Conservation (phyloP, 2,329 filamentous ascomycete genomes). For the Blastomyces gilchristii region DNA sequence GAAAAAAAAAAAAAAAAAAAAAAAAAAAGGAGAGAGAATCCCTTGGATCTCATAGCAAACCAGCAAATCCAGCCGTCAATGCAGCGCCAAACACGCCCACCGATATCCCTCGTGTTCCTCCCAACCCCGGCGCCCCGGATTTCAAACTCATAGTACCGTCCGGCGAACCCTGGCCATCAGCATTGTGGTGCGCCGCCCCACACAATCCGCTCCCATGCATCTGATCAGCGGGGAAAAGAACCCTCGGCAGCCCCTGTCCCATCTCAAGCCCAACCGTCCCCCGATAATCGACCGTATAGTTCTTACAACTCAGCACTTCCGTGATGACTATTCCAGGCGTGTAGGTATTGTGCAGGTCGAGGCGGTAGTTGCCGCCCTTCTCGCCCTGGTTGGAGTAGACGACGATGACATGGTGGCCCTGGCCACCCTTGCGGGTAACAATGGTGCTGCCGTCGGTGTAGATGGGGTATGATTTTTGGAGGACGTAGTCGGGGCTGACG, state of each 20-base stretch:
- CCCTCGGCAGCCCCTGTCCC: constrained; percentile 18
- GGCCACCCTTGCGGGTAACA: constrained; percentile 37
- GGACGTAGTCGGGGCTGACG: constrained; percentile 32
- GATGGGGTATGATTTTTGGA: constrained; percentile 34
- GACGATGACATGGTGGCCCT: constrained; percentile 24
- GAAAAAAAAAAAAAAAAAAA: not conserved
- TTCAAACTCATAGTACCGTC: not conserved
- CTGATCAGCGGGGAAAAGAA: constrained; percentile 18
- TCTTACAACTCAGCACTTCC: constrained; percentile 30
- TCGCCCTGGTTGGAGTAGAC: constrained; percentile 37
- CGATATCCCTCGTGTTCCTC: not conserved
- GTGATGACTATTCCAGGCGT: constrained; percentile 24
- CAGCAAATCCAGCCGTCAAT: not conserved
- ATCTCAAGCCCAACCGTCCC: constrained; percentile 18
- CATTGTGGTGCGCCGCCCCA: not conserved
- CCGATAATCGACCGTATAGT: constrained; percentile 15
- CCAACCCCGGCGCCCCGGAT: not conserved
- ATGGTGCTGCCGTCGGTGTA: constrained; percentile 37
- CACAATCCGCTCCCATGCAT: constrained; percentile 20
- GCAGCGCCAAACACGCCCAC: not conserved
- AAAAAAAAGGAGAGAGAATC: not conserved
- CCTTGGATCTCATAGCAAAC: not conserved
- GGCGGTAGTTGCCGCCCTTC: constrained; percentile 31
- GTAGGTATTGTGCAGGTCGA: constrained; percentile 39
- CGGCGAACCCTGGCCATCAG: not conserved